Conservation (phyloP, 2,329 filamentous ascomycete genomes). For the Fusarium sp. region DNA sequence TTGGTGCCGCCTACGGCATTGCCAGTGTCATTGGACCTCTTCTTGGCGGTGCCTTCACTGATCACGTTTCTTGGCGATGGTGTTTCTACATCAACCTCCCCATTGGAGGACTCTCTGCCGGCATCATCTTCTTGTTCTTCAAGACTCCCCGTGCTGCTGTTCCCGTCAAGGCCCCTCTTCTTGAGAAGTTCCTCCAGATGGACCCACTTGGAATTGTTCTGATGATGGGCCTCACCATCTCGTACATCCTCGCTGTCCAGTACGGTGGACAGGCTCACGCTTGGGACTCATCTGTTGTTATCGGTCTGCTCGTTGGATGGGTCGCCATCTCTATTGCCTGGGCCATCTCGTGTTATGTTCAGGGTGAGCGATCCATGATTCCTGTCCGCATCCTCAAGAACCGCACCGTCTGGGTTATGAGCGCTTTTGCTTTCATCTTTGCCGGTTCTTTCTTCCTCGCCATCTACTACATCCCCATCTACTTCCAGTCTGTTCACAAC, state of each 20-base stretch:
- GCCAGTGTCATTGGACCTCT: constrained; percentile 51
- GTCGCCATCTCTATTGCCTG: constrained; percentile 49
- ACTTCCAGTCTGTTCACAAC: constrained; percentile 55
- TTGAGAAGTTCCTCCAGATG: constrained; percentile 59
- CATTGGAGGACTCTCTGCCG: constrained; percentile 47
- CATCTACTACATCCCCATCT: constrained; percentile 60
- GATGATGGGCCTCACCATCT: constrained; percentile 56
- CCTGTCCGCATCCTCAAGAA: constrained; percentile 50
- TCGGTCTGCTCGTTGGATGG: constrained; percentile 55
- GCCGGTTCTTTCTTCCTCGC: constrained; percentile 55
- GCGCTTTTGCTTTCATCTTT: constrained; percentile 54
- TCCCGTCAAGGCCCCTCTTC: constrained; percentile 48
- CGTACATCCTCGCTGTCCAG: constrained; percentile 58
- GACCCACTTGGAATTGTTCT: constrained; percentile 57
- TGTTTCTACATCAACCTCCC: constrained; percentile 54
- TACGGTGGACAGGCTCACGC: constrained; percentile 56
- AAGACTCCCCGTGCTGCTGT: constrained; percentile 51
- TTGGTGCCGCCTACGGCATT: constrained; percentile 50
- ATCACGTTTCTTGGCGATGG: constrained; percentile 51
- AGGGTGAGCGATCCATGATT: constrained; percentile 58
- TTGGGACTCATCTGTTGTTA: constrained; percentile 54
- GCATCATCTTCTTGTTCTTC: constrained; percentile 54
- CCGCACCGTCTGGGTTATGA: constrained; percentile 51
- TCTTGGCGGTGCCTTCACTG: constrained; percentile 51
- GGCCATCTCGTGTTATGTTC: constrained; percentile 50